Base-by-base conservation (phyloP, 192 early-diverging fungal genomes). In the Martensiomyces pterosporus region DNA sequence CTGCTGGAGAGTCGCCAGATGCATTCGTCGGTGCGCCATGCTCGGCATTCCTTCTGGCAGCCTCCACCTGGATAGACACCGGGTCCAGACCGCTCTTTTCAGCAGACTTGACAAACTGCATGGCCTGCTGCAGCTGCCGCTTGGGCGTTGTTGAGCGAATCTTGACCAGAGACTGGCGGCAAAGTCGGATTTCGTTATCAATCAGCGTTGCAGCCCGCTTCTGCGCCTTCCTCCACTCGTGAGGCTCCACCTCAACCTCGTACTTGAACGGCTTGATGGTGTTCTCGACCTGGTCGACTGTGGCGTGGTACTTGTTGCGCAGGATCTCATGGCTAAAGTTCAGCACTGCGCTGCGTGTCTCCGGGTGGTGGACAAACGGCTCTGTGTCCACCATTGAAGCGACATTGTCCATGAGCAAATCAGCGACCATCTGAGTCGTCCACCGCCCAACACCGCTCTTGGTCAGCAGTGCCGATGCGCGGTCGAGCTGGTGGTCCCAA, bases 221-320 rank as follows among this genome's bases (percentile, higher is more conserved):
- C 47, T 85, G 81, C 10, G 90, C 96, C 47, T 96, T 91, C 15
- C 71, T 65, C 96, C 96, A 98, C 65, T 98, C 96, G 43, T 82
- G 76, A 19, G 91, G 88, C 16, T 87, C 84, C 26, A 87, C 82
- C 58, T 98, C 95, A 9, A 97, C 89, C 71, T 98, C 95, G 52
- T 92, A 94, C 76, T 98, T 98, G 79, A 89, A 94, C 13, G 94
- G 96, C 68, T 98, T 98, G 69, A 98, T 93, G 2, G 93, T 96
- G 76, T 97, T 98, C 52, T 98, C 96, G 7, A 98, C 96, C 71
- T 97, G 94, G 59, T 97, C 96, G 9, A 92, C 83, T 5, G 94
- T 89, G 3, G 88, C 77, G 27, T 89, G 84, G 76, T 90, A 93
- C 43, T 94, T 93, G 47, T 66, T 78, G 19, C 89, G 82, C 49